phyloP scores from a whole-genome alignment of 768 basidiomycete genomes.

The Mycena albidolilacea region DNA sequence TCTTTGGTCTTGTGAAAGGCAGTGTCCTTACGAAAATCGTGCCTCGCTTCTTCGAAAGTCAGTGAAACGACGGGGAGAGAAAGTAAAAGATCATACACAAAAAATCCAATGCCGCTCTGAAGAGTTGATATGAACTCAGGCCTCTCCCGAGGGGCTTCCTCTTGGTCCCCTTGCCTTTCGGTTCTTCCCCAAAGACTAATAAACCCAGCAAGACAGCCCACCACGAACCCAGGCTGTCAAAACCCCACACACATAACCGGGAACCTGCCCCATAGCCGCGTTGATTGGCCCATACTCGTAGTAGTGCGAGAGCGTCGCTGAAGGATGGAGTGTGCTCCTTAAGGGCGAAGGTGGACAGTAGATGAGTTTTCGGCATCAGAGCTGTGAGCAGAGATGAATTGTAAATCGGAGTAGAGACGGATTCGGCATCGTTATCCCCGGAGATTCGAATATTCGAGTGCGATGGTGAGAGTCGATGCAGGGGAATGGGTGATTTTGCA shows the following conservation, averaged over 20 bases:
- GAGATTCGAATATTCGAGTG: conserved; percentile 70
- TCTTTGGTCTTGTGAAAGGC: conserved; percentile 72
- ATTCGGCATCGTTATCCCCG: conserved; percentile 36
- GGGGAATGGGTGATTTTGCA: conserved; percentile 71
- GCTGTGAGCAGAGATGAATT: conserved; percentile 78
- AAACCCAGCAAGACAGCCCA: conserved; percentile 77
- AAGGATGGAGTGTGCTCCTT: conserved; percentile 75
- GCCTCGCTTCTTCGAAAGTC: conserved; percentile 66
- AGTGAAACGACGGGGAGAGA: conserved; percentile 18
- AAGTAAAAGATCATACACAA: conserved; percentile 67
- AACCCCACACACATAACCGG: conserved; percentile 75
- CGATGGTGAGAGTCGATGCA: conserved; percentile 79
- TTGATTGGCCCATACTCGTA: conserved; percentile 93
- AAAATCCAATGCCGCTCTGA: conserved; percentile 88
- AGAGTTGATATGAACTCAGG: conserved; percentile 91
- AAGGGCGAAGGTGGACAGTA: conserved; percentile 68
- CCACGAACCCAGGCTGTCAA: conserved; percentile 75
- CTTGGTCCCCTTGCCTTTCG: conserved; percentile 51
- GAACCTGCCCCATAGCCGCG: conserved; percentile 80
- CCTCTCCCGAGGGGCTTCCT: conserved; percentile 81
- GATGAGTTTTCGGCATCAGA: conserved; percentile 63
- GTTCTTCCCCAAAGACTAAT: conserved; percentile 79
- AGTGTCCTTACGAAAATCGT: conserved; percentile 71
- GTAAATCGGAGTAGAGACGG: conserved; percentile 80
- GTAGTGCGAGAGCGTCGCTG: conserved; percentile 79